phyloP scores from a whole-genome alignment of 2,329 filamentous ascomycete genomes.

The Fusarium buxicola region DNA sequence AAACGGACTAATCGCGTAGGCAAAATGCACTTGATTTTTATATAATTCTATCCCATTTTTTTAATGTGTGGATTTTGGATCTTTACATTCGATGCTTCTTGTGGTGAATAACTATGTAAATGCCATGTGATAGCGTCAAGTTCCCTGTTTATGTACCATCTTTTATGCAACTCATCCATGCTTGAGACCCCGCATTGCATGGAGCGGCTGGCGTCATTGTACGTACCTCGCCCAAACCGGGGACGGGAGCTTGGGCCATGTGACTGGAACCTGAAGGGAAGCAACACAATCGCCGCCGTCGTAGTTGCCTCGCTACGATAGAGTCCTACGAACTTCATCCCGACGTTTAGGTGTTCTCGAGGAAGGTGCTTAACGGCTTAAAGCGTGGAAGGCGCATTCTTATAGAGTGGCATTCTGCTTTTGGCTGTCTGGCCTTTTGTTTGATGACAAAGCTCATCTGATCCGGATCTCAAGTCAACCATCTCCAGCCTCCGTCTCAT shows the following conservation, averaged over 20 bases:
- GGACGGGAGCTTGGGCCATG: slow-evolving; percentile 42
- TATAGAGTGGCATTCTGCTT: slow-evolving; percentile 21
- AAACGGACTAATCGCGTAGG: slow-evolving; percentile 46
- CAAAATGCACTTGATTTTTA: slow-evolving; percentile 36
- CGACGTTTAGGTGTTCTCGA: slow-evolving; percentile 5
- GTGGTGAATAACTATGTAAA: background rate
- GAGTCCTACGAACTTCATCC: slow-evolving; percentile 31
- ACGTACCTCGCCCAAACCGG: slow-evolving; percentile 21
- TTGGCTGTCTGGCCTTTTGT: slow-evolving; percentile 6
- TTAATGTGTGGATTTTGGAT: background rate
- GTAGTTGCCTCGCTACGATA: slow-evolving; percentile 20
- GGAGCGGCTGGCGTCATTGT: slow-evolving; percentile 36
- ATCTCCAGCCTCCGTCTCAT: slow-evolving; percentile 34
- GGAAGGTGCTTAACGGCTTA: slow-evolving; percentile 7
- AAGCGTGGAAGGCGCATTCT: slow-evolving; percentile 24
- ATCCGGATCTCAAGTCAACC: slow-evolving; percentile 19
- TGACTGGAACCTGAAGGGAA: slow-evolving; percentile 42
- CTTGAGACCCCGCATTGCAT: slow-evolving; percentile 35
- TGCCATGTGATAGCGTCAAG: slow-evolving; percentile 3
- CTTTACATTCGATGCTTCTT: background rate
- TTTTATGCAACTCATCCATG: slow-evolving; percentile 38
- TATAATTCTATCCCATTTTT: background rate
- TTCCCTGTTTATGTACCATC: slow-evolving; percentile 31
- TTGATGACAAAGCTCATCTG: slow-evolving; percentile 26
- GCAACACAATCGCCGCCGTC: slow-evolving; percentile 15